Evolutionary conservation across 129 eudicot species (phyloP).

Genomic region (Ambrosia trifida): DNA sequence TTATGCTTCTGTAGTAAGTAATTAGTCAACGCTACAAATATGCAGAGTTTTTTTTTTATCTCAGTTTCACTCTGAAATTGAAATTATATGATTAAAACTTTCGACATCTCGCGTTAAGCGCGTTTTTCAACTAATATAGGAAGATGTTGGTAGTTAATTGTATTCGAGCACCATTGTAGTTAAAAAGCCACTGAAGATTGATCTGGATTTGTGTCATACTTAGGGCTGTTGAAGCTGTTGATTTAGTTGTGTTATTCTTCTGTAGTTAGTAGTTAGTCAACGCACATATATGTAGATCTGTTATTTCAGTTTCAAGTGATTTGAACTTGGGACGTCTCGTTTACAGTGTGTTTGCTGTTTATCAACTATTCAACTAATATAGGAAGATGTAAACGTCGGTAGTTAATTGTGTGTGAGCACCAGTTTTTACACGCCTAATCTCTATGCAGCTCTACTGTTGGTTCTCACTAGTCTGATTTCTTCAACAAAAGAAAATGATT

Average conservation of each 20-base stretch:
- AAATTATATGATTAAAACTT: neutral
- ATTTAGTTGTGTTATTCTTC: conserved; percentile 1
- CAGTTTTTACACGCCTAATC: neutral
- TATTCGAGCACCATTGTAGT: conserved; percentile 5
- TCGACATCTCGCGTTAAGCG: neutral
- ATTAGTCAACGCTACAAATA: neutral
- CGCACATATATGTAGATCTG: neutral
- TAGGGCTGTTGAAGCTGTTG: conserved; percentile 6
- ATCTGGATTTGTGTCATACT: conserved; percentile 9
- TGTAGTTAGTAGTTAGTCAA: conserved; percentile 11
- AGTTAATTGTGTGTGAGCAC: neutral
- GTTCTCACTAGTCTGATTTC: conserved; percentile 22
- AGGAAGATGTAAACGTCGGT: neutral
- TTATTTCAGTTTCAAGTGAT: conserved; percentile 5
- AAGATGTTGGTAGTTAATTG: neutral
- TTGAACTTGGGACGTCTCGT: neutral
- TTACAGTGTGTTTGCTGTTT: neutral
- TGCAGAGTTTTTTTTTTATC: neutral
- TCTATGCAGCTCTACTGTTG: conserved; percentile 40
- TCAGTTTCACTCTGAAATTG: neutral
- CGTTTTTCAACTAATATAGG: neutral
- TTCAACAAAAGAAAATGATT: conserved; percentile 41
- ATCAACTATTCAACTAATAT: neutral
- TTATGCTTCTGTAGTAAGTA: neutral
- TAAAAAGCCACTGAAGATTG: neutral